Conservation (phyloP, 2,329 filamentous ascomycete species). For the Helminthosporium solani region DNA sequence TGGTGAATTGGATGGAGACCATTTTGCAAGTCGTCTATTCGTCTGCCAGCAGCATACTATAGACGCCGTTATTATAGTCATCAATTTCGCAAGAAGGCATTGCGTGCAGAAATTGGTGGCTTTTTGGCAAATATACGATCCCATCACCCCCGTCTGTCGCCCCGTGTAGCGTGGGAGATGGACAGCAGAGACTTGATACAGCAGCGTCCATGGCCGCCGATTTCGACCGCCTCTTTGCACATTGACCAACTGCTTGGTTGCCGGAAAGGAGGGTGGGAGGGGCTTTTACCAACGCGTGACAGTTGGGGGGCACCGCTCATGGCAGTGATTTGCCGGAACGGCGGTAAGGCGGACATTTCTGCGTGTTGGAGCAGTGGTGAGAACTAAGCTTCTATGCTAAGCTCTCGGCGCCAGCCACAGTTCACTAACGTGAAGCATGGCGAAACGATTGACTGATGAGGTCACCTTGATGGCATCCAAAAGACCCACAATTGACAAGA, state of each 20-base stretch:
- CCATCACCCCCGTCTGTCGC: too few relatives aligned
- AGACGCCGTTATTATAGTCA: neutral
- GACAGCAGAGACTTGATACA: too few relatives aligned
- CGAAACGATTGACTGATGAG: conserved; percentile 5
- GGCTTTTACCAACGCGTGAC: neutral
- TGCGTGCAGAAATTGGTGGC: conserved; percentile 6
- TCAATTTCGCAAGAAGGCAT: conserved; percentile 8
- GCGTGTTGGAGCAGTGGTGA: conserved; percentile 11
- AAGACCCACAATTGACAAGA: neutral
- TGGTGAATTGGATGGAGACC: too few relatives aligned
- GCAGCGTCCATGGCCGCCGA: neutral
- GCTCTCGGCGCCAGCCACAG: conserved; percentile 7
- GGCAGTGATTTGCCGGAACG: conserved; percentile 7
- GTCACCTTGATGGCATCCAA: neutral
- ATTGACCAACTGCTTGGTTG: neutral
- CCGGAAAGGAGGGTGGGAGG: neutral
- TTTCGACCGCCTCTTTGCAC: neutral
- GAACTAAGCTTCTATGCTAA: conserved; percentile 10
- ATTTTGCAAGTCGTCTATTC: too few relatives aligned
- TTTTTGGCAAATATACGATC: conserved; percentile 1
- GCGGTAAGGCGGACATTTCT: conserved; percentile 11
- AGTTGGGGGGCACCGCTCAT: neutral
- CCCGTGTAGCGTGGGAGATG: too few relatives aligned
- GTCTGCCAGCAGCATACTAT: conserved; percentile 2
- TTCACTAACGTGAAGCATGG: conserved; percentile 2